phyloP scores from a whole-genome alignment of 2,329 filamentous ascomycete genomes.

The Cladophialophora chaetospira region DNA sequence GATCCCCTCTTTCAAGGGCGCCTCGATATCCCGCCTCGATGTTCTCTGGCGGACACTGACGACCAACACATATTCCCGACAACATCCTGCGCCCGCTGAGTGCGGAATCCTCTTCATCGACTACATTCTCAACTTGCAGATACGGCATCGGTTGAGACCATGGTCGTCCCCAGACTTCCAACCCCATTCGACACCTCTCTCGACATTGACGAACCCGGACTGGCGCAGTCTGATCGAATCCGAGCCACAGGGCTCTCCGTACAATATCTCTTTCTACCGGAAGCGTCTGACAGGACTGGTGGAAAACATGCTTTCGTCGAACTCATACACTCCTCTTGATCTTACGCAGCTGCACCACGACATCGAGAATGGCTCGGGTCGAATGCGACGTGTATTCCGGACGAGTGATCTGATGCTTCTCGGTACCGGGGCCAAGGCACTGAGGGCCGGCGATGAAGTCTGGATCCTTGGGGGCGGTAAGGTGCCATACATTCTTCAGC shows the following conservation, averaged over 20 bases:
- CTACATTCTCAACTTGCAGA: conserved; percentile 16
- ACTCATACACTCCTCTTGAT: conserved; percentile 11
- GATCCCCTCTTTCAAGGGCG: neutral
- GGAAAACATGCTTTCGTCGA: conserved; percentile 9
- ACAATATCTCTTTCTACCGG: conserved; percentile 12
- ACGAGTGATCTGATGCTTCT: conserved; percentile 9
- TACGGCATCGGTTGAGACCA: conserved; percentile 12
- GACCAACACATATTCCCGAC: conserved; percentile 14
- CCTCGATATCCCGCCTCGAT: conserved; percentile 9
- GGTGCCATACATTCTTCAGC: conserved; percentile 17
- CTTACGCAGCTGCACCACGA: conserved; percentile 14
- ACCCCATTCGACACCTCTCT: conserved; percentile 11
- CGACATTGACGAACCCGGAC: conserved; percentile 9
- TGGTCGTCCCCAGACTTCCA: conserved; percentile 15
- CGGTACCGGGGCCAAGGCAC: conserved; percentile 9
- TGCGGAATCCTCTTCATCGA: conserved; percentile 12
- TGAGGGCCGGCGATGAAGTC: conserved; percentile 13
- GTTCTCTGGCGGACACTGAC: conserved; percentile 15
- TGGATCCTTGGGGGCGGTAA: conserved; percentile 14
- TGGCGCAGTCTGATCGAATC: conserved; percentile 9
- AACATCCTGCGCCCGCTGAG: conserved; percentile 10
- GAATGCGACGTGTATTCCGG: conserved; percentile 10
- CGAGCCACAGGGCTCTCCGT: conserved; percentile 4
- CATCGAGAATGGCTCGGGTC: conserved; percentile 6
- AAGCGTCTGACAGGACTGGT: conserved; percentile 12